Evolutionary conservation across 73 alveolate genomes (phyloP).

Genomic region (Loxodes magnus): DNA sequence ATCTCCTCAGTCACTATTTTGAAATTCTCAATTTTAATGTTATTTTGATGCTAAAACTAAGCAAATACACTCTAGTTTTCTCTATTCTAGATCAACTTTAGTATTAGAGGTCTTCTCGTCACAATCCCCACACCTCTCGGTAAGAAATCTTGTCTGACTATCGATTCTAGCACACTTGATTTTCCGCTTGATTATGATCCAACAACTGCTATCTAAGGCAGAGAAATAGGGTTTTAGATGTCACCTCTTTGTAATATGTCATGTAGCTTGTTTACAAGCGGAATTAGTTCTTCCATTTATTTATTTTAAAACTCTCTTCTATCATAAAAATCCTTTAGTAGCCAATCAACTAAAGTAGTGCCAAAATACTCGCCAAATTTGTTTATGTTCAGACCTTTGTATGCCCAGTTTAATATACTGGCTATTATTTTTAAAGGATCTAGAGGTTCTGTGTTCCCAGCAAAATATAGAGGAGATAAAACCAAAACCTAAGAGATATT

Average conservation of each 20-base stretch:
- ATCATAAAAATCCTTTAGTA: too few species aligned
- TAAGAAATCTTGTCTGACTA: constrained; percentile 88
- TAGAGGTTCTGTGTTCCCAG: too few species aligned
- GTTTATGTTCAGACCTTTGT: too few species aligned
- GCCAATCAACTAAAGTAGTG: too few species aligned
- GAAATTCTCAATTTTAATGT: constrained; percentile 51
- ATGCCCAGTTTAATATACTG: too few species aligned
- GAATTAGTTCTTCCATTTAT: constrained; percentile 36
- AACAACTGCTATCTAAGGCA: constrained; percentile 56
- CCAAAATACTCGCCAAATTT: too few species aligned
- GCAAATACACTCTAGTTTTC: constrained; percentile 35
- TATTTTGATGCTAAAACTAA: constrained; percentile 53
- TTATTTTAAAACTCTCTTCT: too few species aligned
- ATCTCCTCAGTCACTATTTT: constrained; percentile 58
- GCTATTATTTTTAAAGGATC: too few species aligned
- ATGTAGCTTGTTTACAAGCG: constrained; percentile 32
- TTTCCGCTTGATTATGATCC: constrained; percentile 61
- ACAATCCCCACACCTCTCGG: constrained; percentile 96
- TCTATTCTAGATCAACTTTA: constrained; percentile 36
- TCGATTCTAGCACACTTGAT: constrained; percentile 81
- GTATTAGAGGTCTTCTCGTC: constrained; percentile 88
- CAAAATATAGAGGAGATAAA: too few species aligned
- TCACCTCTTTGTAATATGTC: constrained; percentile 23
- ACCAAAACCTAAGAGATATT: too few species aligned
- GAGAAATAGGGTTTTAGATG: constrained; percentile 7